These are phyloP conservation scores for Multifurca ochricompacta DNA, from an alignment of 768 basidiomycete genomes.

Conservation along the genomic window DNA sequence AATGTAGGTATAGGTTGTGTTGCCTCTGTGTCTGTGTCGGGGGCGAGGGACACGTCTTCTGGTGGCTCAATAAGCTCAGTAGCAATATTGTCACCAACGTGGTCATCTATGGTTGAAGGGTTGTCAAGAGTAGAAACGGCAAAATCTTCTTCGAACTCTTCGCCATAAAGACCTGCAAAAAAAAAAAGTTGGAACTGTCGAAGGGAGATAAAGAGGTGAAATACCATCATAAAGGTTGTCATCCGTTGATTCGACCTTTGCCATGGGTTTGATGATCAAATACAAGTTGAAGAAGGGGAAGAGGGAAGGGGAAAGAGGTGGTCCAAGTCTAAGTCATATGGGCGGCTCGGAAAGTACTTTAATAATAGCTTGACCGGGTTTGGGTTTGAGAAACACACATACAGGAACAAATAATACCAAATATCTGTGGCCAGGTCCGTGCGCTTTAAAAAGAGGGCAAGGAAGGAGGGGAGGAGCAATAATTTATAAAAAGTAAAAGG, in stretches of 20 bases:
- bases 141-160: conserved; percentile 22
- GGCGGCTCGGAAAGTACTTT: too few species aligned
- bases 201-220: background rate
- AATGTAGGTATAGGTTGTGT: conserved; percentile 4
- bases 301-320: background rate
- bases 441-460: too few species aligned
- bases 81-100: background rate
- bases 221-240: conserved; percentile 22
- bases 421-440: background rate
- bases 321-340: background rate
- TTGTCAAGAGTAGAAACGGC: conserved; percentile 7
- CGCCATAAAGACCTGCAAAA: conserved; percentile 20
- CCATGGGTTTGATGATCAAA: conserved; percentile 2
- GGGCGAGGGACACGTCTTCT: background rate
- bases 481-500: too few species aligned
- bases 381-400: background rate
- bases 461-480: too few species aligned
- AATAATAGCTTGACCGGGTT: background rate
- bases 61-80: conserved; percentile 6
- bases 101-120: background rate
- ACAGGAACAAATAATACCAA: conserved; percentile 12
- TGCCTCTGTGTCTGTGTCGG: background rate
- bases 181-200: background rate
- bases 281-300: background rate
- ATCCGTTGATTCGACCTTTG: conserved; percentile 16